Conservation (phyloP, 345 rosid species). For the Salix udensis region DNA sequence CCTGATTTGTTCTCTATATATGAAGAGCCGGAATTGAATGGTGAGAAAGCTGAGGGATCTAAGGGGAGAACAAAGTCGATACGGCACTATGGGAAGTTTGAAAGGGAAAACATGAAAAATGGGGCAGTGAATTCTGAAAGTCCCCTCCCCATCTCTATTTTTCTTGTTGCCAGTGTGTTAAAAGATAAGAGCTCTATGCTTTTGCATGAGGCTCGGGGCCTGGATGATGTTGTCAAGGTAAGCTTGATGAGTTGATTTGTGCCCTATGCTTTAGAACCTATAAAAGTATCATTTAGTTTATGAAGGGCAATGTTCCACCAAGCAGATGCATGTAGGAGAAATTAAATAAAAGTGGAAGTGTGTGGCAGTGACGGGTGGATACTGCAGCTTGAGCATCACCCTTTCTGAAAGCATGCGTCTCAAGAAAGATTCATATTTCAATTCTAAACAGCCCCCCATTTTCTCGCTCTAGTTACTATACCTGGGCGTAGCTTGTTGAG, state of each 20-base stretch:
- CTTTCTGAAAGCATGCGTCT: neutral
- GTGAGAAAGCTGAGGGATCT: constrained; percentile 48
- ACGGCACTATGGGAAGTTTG: constrained; percentile 76
- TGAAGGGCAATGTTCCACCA: neutral
- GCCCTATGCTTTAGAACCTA: neutral
- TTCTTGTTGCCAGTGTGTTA: constrained; percentile 94
- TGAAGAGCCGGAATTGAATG: constrained; percentile 51
- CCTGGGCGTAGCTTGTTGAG: neutral
- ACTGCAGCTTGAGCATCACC: neutral
- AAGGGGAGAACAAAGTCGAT: constrained; percentile 58
- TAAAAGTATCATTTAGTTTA: constrained; percentile 1
- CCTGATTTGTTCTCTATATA: constrained; percentile 72
- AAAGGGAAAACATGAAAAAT: constrained; percentile 77
- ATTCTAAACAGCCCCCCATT: neutral
- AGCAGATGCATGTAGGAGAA: neutral
- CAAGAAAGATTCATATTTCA: neutral
- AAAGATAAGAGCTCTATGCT: constrained; percentile 89
- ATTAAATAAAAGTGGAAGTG: neutral
- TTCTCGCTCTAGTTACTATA: neutral
- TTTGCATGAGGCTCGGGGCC: constrained; percentile 79
- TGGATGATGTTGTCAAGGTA: constrained; percentile 94
- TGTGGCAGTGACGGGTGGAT: neutral
- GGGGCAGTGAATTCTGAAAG: constrained; percentile 49
- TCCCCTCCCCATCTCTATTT: constrained; percentile 85
- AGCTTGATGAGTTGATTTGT: constrained; percentile 12